A percentile compares a stretch with the other conserved stretches of the same genome.
phyloP scores from a whole-genome alignment of 495 filamentous ascomycete species.

The Penicillium ochrochloron region DNA sequence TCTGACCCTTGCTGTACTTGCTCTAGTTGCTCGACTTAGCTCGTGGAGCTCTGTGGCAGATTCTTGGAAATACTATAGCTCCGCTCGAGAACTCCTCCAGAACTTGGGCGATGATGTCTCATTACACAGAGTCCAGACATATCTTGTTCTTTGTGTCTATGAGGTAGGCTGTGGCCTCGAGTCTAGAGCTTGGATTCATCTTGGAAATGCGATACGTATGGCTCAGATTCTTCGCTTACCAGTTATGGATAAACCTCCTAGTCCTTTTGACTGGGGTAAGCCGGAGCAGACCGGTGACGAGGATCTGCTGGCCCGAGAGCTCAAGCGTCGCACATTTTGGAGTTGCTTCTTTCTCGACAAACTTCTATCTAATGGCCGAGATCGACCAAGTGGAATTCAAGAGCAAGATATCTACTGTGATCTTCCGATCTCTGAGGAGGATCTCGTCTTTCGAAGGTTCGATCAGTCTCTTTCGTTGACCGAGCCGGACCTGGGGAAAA shows the following conservation, averaged over 20 bases:
- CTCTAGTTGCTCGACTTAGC: conserved; percentile 5
- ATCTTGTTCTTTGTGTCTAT: conserved; percentile 5
- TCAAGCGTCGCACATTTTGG: conserved; percentile 9
- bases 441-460: conserved; percentile 5
- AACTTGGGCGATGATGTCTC: neutral
- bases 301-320: neutral
- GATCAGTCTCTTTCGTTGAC: neutral
- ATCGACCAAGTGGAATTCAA: conserved; percentile 8
- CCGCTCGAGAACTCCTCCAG: neutral
- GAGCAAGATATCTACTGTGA: conserved; percentile 9
- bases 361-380: conserved; percentile 7
- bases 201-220: conserved; percentile 7
- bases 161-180: conserved; percentile 9
- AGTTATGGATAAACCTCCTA: neutral
- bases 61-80: neutral
- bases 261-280: conserved; percentile 5
- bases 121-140: neutral
- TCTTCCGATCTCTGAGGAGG: conserved; percentile 7
- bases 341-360: conserved; percentile 12
- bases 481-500: neutral
- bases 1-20: neutral
- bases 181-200: conserved; percentile 10
- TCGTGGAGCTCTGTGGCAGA: neutral
- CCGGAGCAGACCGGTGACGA: neutral
- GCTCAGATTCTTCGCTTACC: conserved; percentile 8